Base-by-base conservation (phyloP, 495 filamentous ascomycete species). In the Aspergillus incahuasiensis region DNA sequence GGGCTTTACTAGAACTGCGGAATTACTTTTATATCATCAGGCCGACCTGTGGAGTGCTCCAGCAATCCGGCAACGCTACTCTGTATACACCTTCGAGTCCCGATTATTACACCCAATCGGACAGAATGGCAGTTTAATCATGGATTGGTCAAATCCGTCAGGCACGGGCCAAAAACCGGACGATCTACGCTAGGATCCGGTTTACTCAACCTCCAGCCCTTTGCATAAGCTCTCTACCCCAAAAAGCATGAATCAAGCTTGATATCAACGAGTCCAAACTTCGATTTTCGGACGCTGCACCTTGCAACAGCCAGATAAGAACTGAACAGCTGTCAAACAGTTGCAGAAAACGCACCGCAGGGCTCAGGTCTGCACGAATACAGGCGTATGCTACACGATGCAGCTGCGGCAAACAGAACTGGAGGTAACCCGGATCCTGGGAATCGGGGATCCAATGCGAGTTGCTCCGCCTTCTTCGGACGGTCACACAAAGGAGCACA, bases 341-440 rank as follows among this genome's bases (percentile, higher is more conserved):
- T 4, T 16, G 21, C 11, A 12, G 21, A 2, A 34, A 39, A n/a
- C 39, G 13, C 39, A 40, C 35, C 28, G 38, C 32, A 50, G n/a
- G 12, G 22, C 34, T 5, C 28, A 30, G 6, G 32, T 11, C 32
- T 35, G 32, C 32, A 35, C 20, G 38, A 41, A 48, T 39, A 24
- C 7, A 42, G 22, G 25, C 38, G 19, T 25, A 40, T 25, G 46
- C 44, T 50, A 56, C 54, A n/a, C 28, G 21, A 48, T 48, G 21
- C 19, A 41, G 21, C 48, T 30, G 15, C 32, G 24, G 50, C 50
- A 49, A 58, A 53, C 56, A 58, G 25, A 53, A 30, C 43, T 38
- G 38, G 49, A 22, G 20, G 22, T 30, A 19, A 28, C n/a, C 32
- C 32, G 32, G 34, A 21, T 32, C 38, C n/a, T 19, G 42, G 35